Evolutionary conservation across 495 filamentous ascomycete species (phyloP).

Genomic region (Massariosphaeria phaeospora): DNA sequence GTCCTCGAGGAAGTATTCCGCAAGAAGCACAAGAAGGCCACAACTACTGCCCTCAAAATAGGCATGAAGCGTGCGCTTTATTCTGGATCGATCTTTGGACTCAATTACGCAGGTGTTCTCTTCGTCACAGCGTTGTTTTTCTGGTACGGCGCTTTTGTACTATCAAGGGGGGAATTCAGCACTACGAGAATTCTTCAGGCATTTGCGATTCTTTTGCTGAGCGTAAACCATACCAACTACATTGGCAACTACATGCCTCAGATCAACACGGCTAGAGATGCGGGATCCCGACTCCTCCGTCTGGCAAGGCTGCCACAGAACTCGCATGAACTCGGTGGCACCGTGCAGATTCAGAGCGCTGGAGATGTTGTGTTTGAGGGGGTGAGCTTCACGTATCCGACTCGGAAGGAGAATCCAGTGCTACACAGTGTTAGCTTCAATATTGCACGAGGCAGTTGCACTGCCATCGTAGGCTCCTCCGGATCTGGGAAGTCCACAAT

Average conservation of each 20-base stretch:
- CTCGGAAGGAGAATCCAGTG: slow-evolving; percentile 47
- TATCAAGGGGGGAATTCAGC: slow-evolving; percentile 44
- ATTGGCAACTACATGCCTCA: slow-evolving; percentile 74
- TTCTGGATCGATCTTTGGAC: slow-evolving; percentile 68
- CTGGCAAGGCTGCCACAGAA: slow-evolving; percentile 58
- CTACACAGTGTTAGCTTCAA: slow-evolving; percentile 58
- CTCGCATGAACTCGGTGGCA: slow-evolving; percentile 59
- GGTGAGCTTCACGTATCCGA: slow-evolving; percentile 66
- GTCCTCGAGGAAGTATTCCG: slow-evolving; percentile 72
- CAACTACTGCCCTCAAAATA: slow-evolving; percentile 46
- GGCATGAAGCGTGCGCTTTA: slow-evolving; percentile 58
- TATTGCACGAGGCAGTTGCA: slow-evolving; percentile 56
- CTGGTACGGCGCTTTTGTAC: slow-evolving; percentile 70
- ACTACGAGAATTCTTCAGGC: slow-evolving; percentile 62
- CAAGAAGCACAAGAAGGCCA: slow-evolving; percentile 56
- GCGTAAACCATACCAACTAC: slow-evolving; percentile 62
- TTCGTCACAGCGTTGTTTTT: slow-evolving; percentile 80
- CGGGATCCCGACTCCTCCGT: slow-evolving; percentile 67
- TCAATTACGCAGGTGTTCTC: slow-evolving; percentile 62
- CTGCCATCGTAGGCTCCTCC: slow-evolving; percentile 74
- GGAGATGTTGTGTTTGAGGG: slow-evolving; percentile 59
- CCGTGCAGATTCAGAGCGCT: slow-evolving; percentile 44
- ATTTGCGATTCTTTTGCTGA: slow-evolving; percentile 78
- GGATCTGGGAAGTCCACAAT: slow-evolving; percentile 90
- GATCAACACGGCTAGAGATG: slow-evolving; percentile 65